Conservation (phyloP, 106 monocot species). For the Hemerocallis citrina region DNA sequence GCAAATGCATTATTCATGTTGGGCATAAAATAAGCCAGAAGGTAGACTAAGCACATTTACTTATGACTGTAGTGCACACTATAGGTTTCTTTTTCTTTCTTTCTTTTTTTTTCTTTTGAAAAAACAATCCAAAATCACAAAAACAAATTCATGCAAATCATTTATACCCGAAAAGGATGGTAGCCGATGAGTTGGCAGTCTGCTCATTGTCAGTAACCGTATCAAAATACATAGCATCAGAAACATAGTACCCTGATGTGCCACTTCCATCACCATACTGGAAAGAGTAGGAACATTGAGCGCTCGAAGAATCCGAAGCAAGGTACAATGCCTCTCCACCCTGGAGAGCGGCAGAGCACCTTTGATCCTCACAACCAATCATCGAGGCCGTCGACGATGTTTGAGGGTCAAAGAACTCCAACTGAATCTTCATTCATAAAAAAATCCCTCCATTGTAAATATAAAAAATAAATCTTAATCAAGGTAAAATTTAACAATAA, state of each 20-base stretch:
- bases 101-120: too few species aligned
- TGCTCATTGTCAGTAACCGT: constrained; percentile 35
- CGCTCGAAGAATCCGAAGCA: constrained; percentile 23
- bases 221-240: constrained; percentile 67
- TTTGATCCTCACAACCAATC: constrained; percentile 58
- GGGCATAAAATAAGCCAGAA: too few species aligned
- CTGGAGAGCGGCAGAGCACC: constrained; percentile 45
- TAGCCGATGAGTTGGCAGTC: constrained; percentile 61
- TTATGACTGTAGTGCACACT: too few species aligned
- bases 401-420: constrained; percentile 65
- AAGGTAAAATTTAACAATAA: too few species aligned
- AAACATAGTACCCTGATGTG: constrained; percentile 83
- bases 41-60: too few species aligned
- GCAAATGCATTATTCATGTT: too few species aligned
- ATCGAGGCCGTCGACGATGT: constrained; percentile 52
- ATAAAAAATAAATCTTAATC: too few species aligned
- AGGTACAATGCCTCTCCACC: constrained; percentile 46
- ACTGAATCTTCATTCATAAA: too few species aligned
- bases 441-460: too few species aligned
- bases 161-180: constrained; percentile 78
- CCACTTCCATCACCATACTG: constrained; percentile 96
- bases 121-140: too few species aligned
- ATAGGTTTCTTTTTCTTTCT: too few species aligned
- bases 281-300: constrained; percentile 65
- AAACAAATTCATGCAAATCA: too few species aligned